Evolutionary conservation across 179 eudicot genomes (phyloP).

Genomic region (Silene noctiflora): DNA sequence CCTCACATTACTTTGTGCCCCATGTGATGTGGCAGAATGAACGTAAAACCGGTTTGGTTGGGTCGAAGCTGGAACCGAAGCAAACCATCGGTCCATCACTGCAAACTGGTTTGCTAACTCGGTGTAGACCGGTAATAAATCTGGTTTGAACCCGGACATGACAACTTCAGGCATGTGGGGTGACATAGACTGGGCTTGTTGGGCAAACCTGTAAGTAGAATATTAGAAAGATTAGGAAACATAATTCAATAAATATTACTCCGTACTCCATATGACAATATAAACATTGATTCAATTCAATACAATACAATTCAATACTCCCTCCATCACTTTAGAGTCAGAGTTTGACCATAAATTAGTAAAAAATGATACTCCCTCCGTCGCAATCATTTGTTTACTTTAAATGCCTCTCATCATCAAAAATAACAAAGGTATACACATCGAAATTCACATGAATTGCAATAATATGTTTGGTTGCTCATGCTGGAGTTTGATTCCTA

Average conservation of each 20-base stretch:
- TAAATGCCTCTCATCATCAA: too few species aligned
- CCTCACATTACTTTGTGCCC: conserved; percentile 86
- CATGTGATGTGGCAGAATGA: conserved; percentile 94
- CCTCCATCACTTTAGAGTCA: too few species aligned
- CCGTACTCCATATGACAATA: too few species aligned
- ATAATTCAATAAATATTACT: too few species aligned
- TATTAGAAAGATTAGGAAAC: neutral
- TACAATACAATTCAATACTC: neutral
- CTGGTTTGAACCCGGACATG: conserved; percentile 88
- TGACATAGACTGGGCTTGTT: conserved; percentile 65
- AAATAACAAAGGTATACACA: too few species aligned
- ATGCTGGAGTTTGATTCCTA: too few species aligned
- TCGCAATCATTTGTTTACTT: too few species aligned
- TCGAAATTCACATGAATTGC: too few species aligned
- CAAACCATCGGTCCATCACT: conserved; percentile 91
- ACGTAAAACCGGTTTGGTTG: conserved; percentile 95
- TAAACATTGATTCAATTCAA: neutral
- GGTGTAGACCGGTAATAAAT: conserved; percentile 57
- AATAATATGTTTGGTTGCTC: too few species aligned
- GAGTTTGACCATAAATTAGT: too few species aligned
- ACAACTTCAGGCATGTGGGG: conserved; percentile 52
- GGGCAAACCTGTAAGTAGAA: conserved; percentile 42
- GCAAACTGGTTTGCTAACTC: conserved; percentile 80
- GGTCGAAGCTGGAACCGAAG: conserved; percentile 95
- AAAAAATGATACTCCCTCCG: too few species aligned